Percentiles rank a stretch among this genome's conserved stretches.
These are phyloP conservation scores for Starmerella sp. DNA, from an alignment of 805 yeast species.

Conservation along the genomic window DNA sequence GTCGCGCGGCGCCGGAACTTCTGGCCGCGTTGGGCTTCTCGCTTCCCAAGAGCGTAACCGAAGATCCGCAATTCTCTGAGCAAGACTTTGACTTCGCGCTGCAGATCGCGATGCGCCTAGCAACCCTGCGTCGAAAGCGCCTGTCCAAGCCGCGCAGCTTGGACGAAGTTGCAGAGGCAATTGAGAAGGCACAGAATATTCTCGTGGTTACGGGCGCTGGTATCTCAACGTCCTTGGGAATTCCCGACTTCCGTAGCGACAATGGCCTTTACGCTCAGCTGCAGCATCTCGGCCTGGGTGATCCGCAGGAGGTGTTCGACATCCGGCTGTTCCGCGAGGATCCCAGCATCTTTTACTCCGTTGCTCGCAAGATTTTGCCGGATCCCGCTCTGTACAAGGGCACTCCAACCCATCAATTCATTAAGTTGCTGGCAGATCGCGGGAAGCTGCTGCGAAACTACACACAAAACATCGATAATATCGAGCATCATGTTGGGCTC, in stretches of 20 bases:
- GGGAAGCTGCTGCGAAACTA: conserved; percentile 71
- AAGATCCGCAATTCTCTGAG: conserved; percentile 11
- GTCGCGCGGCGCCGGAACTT: conserved; percentile 33
- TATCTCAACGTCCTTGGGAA: conserved; percentile 77
- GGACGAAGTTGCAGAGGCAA: conserved; percentile 44
- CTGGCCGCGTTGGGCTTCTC: conserved; percentile 55
- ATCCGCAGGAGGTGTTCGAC: conserved; percentile 87
- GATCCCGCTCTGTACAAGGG: conserved; percentile 38
- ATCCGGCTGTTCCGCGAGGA: conserved; percentile 57
- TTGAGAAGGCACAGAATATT: conserved; percentile 47
- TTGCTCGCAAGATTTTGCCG: conserved; percentile 76
- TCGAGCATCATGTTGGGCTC: conserved; percentile 74
- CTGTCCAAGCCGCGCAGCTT: conserved; percentile 32
- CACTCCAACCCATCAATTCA: conserved; percentile 75
- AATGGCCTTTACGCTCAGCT: conserved; percentile 70
- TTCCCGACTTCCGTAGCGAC: conserved; percentile 87
- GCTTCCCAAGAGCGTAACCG: conserved; percentile 26
- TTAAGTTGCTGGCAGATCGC: conserved; percentile 59
- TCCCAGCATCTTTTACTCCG: conserved; percentile 73
- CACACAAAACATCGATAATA: conserved; percentile 82
- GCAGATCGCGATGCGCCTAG: conserved; percentile 21
- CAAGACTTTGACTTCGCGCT: conserved; percentile 20
- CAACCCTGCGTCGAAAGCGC: conserved; percentile 17
- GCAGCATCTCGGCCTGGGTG: conserved; percentile 55
- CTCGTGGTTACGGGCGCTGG: conserved; percentile 88